These are phyloP conservation scores for Sugiyamaella pinicola DNA, from an alignment of 1,139 yeast genomes.

Conservation along the genomic window DNA sequence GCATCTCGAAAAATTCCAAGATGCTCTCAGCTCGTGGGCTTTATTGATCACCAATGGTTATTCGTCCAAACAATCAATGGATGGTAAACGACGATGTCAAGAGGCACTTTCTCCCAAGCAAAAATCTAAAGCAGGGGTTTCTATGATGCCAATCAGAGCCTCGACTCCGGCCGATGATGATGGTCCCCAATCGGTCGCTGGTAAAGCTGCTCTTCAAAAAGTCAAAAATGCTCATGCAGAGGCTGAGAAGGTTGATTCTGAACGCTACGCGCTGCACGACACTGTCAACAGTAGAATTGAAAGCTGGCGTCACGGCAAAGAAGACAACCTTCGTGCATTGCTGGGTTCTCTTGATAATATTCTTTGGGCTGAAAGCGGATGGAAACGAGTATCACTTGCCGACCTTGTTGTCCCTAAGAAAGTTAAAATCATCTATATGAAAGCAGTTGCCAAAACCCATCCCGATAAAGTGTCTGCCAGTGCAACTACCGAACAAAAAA, in stretches of 20 bases:
- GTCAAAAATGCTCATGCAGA: constrained; percentile 52
- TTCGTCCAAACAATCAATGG: constrained; percentile 65
- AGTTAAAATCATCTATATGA: constrained; percentile 85
- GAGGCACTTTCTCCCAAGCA: constrained; percentile 53
- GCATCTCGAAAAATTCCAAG: constrained; percentile 66
- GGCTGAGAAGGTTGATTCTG: constrained; percentile 56
- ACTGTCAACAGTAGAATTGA: constrained; percentile 56
- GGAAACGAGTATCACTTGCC: constrained; percentile 66
- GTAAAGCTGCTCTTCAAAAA: constrained; percentile 50
- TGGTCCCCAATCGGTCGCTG: constrained; percentile 40
- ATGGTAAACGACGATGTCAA: constrained; percentile 79
- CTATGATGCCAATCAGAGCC: constrained; percentile 26
- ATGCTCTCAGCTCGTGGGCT: constrained; percentile 64
- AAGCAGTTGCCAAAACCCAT: constrained; percentile 89
- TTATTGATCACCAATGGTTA: constrained; percentile 67
- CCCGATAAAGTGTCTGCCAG: constrained; percentile 77
- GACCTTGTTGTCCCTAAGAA: constrained; percentile 90
- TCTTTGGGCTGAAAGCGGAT: constrained; percentile 60
- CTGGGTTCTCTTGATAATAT: constrained; percentile 66
- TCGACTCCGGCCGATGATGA: constrained; percentile 7
- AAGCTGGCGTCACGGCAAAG: constrained; percentile 73
- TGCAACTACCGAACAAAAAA: constrained; percentile 66
- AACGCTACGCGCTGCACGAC: constrained; percentile 62
- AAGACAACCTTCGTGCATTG: constrained; percentile 73
- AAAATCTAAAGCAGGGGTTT: constrained; percentile 30